Evolutionary conservation across 805 yeast genomes (phyloP).

Genomic region (Wickerhamomyces rabaulensis): DNA sequence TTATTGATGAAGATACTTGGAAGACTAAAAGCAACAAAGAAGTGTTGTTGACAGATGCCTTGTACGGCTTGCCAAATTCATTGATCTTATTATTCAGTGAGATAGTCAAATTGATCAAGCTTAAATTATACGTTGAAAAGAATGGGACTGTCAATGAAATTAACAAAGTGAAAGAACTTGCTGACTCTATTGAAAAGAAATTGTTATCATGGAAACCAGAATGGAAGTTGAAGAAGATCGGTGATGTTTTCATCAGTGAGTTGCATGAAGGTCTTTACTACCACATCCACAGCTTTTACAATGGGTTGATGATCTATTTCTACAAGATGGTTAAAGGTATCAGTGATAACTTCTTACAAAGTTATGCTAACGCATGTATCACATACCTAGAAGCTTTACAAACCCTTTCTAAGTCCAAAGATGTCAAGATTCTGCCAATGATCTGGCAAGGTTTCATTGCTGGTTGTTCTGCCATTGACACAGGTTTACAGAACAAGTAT

Average conservation of each 20-base stretch:
- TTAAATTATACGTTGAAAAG: slow-evolving; percentile 42
- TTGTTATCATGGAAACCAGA: slow-evolving; percentile 67
- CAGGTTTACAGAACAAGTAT: slow-evolving; percentile 56
- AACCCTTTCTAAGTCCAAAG: slow-evolving; percentile 40
- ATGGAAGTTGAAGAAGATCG: slow-evolving; percentile 52
- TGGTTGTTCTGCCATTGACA: slow-evolving; percentile 70
- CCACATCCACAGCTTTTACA: slow-evolving; percentile 75
- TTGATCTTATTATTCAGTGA: slow-evolving; percentile 67
- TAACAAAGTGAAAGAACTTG: slow-evolving; percentile 12
- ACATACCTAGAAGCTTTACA: slow-evolving; percentile 61
- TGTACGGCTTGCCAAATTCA: slow-evolving; percentile 83
- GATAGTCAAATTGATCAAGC: slow-evolving; percentile 60
- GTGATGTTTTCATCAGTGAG: slow-evolving; percentile 23
- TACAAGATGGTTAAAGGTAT: slow-evolving; percentile 56
- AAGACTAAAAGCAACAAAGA: slow-evolving; percentile 37
- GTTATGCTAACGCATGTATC: slow-evolving; percentile 54
- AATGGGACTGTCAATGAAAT: background rate
- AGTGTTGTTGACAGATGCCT: slow-evolving; percentile 67
- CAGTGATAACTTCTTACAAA: slow-evolving; percentile 54
- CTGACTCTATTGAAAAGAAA: slow-evolving; percentile 40
- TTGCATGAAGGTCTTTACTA: slow-evolving; percentile 69
- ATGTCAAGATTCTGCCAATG: slow-evolving; percentile 63
- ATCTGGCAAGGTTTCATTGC: slow-evolving; percentile 90
- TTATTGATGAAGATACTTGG: slow-evolving; percentile 29
- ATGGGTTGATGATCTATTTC: slow-evolving; percentile 66